Conservation (phyloP, 208 protist genomes). For the Crithidia fasciculata region DNA sequence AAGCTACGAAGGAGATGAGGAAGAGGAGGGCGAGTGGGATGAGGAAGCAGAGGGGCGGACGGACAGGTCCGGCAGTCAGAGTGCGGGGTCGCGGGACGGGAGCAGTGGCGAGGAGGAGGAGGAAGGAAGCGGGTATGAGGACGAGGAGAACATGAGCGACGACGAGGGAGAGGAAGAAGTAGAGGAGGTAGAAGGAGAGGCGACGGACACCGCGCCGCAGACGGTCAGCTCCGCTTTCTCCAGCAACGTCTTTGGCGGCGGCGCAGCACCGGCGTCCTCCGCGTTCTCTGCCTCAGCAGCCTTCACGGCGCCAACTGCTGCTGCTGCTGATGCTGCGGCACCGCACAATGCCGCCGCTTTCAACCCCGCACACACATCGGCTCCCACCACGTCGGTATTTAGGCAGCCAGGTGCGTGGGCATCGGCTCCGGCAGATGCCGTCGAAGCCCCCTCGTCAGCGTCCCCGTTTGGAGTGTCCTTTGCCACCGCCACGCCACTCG, state of each 20-base stretch:
- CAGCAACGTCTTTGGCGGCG: neutral
- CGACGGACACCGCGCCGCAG: neutral
- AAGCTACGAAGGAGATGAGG: constrained; percentile 22
- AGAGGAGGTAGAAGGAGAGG: neutral
- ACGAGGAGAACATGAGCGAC: constrained; percentile 1
- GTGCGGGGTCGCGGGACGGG: neutral
- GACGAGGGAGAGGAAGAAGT: constrained; percentile 3
- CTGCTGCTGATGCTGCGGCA: neutral
- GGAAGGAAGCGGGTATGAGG: constrained; percentile 16
- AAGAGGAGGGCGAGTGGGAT: constrained; percentile 9
- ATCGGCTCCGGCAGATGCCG: neutral
- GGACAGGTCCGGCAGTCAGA: no score
- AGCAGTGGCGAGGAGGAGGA: constrained; percentile 5
- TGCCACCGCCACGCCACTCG: no score
- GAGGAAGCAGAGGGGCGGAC: constrained; percentile 5
- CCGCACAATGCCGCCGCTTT: no score
- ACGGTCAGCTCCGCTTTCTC: neutral
- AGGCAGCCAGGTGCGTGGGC: neutral
- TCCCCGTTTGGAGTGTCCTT: neutral
- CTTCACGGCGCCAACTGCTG: constrained; percentile 1
- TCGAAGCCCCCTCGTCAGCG: neutral
- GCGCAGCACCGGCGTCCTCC: neutral
- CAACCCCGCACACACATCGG: neutral
- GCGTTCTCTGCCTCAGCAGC: neutral
- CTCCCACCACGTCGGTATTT: neutral